Evolutionary conservation across 306 rosid species (phyloP).

Genomic region (Rubus idaeus): DNA sequence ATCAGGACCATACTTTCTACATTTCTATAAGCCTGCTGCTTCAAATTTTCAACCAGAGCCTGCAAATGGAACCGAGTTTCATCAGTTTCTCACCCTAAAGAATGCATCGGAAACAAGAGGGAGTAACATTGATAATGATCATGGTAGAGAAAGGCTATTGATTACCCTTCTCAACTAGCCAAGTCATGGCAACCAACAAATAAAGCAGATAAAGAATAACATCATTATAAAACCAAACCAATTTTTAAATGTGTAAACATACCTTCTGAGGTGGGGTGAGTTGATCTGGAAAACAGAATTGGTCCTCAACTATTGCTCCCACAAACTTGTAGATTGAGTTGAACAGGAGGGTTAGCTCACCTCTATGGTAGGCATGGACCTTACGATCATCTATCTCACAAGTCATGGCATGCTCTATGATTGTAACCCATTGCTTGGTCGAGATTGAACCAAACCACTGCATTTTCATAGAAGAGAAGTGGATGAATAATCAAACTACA

Average conservation of each 20-base stretch:
- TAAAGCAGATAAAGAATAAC: not conserved
- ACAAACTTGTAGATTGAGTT: constrained; percentile 1
- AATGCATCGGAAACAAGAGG: not conserved
- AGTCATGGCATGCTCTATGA: constrained; percentile 49
- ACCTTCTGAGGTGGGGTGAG: constrained; percentile 27
- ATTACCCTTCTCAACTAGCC: not conserved
- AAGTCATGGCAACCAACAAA: not conserved
- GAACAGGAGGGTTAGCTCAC: constrained; percentile 1
- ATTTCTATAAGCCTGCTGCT: constrained; percentile 20
- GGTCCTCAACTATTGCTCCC: constrained; percentile 10
- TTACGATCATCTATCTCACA: constrained; percentile 36
- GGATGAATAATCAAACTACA: constrained; percentile 6
- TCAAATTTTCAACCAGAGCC: constrained; percentile 23
- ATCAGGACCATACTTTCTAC: constrained; percentile 20
- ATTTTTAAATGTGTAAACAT: not conserved
- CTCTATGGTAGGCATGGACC: not conserved
- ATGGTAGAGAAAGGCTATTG: no score
- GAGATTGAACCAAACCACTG: constrained; percentile 47
- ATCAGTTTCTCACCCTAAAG: constrained; percentile 6
- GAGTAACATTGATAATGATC: not conserved
- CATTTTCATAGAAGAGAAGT: constrained; percentile 16
- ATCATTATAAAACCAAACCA: not conserved
- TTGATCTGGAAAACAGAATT: not conserved
- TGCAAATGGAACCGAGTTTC: not conserved
- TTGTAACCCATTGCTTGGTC: constrained; percentile 36